phyloP scores from a whole-genome alignment of 2,329 filamentous ascomycete species.

The Alternaria dauci region DNA sequence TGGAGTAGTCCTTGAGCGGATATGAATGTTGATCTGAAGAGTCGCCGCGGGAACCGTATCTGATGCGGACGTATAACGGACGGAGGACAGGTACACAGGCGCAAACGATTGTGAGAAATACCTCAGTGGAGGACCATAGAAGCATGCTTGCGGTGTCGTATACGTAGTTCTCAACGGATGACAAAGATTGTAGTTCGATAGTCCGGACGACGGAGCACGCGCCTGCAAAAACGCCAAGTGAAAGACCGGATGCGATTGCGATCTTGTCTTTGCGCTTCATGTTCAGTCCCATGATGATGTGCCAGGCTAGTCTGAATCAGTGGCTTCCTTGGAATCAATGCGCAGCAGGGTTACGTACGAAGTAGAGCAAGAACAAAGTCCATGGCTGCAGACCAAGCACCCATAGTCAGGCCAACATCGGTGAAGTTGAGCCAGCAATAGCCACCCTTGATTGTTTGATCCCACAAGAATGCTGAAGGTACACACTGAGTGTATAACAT shows the following conservation, averaged over 20 bases:
- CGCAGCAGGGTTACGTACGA: conserved; percentile 16
- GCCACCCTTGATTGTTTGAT: conserved; percentile 34
- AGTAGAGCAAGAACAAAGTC: conserved; percentile 49
- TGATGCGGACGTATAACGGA: conserved; percentile 52
- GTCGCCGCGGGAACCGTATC: conserved; percentile 31
- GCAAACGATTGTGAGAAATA: conserved; percentile 60
- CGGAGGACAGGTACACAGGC: conserved; percentile 60
- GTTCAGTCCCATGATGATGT: conserved; percentile 43
- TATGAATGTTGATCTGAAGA: conserved; percentile 28
- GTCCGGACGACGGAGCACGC: conserved; percentile 45
- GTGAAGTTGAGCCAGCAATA: conserved; percentile 42
- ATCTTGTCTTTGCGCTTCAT: conserved; percentile 49
- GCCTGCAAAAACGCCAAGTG: conserved; percentile 44
- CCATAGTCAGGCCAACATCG: conserved; percentile 38
- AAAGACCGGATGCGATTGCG: conserved; percentile 42
- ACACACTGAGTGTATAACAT: conserved; percentile 41
- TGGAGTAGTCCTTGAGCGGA: conserved; percentile 31
- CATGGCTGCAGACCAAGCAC: conserved; percentile 45
- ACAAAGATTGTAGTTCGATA: conserved; percentile 39
- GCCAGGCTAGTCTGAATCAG: conserved; percentile 32
- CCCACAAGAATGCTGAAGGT: conserved; percentile 39
- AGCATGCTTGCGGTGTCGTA: conserved; percentile 44
- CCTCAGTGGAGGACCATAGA: conserved; percentile 48
- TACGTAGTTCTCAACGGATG: conserved; percentile 41
- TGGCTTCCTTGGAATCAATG: background rate